Evolutionary conservation across 2,329 filamentous ascomycete species (phyloP), one percentile per base, ranked within the genome.

Genomic region (Aspergillus versicolor): DNA sequence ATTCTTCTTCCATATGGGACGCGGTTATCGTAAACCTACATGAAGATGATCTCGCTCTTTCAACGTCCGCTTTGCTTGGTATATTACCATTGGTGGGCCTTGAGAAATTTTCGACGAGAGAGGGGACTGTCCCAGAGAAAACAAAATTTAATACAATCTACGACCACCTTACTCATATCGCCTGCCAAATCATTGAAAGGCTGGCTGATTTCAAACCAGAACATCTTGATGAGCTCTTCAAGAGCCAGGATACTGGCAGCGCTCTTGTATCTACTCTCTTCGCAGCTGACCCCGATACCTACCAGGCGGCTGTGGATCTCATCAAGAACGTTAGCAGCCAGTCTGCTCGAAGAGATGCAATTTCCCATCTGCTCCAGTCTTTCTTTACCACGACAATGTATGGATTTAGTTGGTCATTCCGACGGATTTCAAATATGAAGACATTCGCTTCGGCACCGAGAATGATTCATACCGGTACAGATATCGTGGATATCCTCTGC

Each of bases 311-410:
- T 1, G 84, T 92, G 6, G 89, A 92, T 63, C 78, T 97, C 27
- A 83, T 97, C 62, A 96, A 96, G 73, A 86, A 86, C 37, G 84
- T 93, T 65, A 94, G 90, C 37, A 84, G 84, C 8, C 86, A 95
- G 71, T 82, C 82, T 52, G 82, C 80, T 58, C 79, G 85, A 55
- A 76, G 81, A 60, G 84, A 87, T 62, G 85, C 85, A 15, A 75
- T 89, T 13, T 81, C 81, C 44, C 80, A 87, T 65, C 72, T 88
- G n/a, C 68, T 88, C n/a, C 75, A 79, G 48, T 76, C 77, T 0
- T 83, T 82, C 60, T 85, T 84, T 61, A 76, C 75, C 13, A 81
- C 80, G n/a, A 82, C 81, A 4, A 74, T 88, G 57, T 76, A 79
- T 53, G 81, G 83, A 3, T 75, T 88, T 22, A 81, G 81, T 22